Conservation (phyloP, 495 filamentous ascomycete species). For the Bacidia gigantensis region DNA sequence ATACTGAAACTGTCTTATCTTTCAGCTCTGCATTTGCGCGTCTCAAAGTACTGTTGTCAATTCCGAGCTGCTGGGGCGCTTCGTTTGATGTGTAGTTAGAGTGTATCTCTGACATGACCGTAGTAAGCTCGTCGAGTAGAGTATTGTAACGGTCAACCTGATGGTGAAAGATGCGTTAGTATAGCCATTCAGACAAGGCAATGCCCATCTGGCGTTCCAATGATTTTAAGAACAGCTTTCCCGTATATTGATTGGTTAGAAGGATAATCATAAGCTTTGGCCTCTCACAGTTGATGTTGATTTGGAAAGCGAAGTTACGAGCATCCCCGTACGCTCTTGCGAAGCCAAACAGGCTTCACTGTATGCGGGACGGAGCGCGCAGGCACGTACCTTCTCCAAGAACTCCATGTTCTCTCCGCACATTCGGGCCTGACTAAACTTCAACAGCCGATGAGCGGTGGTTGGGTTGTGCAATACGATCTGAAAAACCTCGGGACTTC, state of each 20-base stretch:
- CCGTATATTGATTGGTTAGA: too few relatives aligned
- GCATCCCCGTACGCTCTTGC: too few relatives aligned
- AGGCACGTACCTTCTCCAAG: slow-evolving; percentile 28
- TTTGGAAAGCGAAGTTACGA: too few relatives aligned
- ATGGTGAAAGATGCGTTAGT: not conserved
- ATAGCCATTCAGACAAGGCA: too few relatives aligned
- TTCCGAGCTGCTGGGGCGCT: slow-evolving; percentile 28
- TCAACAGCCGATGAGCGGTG: slow-evolving; percentile 28
- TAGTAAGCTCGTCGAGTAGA: slow-evolving; percentile 26
- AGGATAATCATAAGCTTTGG: too few relatives aligned
- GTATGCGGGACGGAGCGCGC: not conserved
- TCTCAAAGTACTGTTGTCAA: slow-evolving; percentile 23
- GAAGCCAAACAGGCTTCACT: too few relatives aligned
- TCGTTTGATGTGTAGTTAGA: slow-evolving; percentile 28
- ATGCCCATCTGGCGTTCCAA: too few relatives aligned
- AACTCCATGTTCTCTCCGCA: slow-evolving; percentile 36
- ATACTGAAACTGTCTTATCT: slow-evolving; percentile 21
- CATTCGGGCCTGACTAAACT: slow-evolving; percentile 29
- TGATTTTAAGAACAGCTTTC: too few relatives aligned
- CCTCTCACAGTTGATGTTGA: too few relatives aligned
- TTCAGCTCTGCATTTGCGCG: slow-evolving; percentile 30
- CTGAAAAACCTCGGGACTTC: slow-evolving; percentile 33
- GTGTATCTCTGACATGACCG: slow-evolving; percentile 33
- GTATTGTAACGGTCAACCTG: slow-evolving; percentile 26
- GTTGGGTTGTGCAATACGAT: slow-evolving; percentile 32